Percentiles rank a stretch among this genome's conserved stretches.
These are phyloP conservation scores for Ophiobolus disseminans DNA, from an alignment of 2,329 filamentous ascomycete genomes.

Conservation along the genomic window DNA sequence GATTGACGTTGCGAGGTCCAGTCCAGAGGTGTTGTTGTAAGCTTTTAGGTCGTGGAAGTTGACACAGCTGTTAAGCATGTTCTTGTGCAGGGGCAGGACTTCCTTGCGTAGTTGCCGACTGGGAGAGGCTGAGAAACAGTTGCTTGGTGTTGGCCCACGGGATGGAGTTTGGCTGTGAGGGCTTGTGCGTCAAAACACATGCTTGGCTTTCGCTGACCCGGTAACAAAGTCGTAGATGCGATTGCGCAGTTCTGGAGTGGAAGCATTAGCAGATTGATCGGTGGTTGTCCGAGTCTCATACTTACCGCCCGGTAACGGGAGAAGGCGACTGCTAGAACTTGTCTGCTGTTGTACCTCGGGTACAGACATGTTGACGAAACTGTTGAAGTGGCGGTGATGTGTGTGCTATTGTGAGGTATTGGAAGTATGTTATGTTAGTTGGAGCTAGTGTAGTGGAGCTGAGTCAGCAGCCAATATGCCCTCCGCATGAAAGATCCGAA, in stretches of 20 bases:
- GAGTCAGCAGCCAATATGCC: too few species aligned
- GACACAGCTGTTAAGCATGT: not conserved
- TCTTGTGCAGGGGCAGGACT: not conserved
- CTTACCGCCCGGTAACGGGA: not conserved
- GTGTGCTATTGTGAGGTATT: too few species aligned
- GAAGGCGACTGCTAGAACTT: too few species aligned
- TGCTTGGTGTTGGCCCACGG: not conserved
- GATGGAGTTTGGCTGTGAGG: not conserved
- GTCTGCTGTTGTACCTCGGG: too few species aligned
- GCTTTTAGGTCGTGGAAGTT: not conserved
- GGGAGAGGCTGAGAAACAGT: not conserved
- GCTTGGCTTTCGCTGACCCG: not conserved
- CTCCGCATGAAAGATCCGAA: too few species aligned
- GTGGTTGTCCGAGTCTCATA: not conserved
- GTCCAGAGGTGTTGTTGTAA: too few species aligned
- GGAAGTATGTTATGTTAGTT: too few species aligned
- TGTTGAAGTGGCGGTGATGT: too few species aligned
- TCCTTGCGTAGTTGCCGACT: not conserved
- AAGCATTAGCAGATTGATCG: not conserved
- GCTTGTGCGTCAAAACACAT: not conserved
- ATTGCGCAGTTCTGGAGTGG: not conserved
- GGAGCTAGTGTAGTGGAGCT: too few species aligned
- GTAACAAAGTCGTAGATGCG: not conserved
- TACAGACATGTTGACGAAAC: too few species aligned
- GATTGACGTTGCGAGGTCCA: too few species aligned